Evolutionary conservation across 2,329 filamentous ascomycete species (phyloP).

Genomic region (Geosmithia flava): DNA sequence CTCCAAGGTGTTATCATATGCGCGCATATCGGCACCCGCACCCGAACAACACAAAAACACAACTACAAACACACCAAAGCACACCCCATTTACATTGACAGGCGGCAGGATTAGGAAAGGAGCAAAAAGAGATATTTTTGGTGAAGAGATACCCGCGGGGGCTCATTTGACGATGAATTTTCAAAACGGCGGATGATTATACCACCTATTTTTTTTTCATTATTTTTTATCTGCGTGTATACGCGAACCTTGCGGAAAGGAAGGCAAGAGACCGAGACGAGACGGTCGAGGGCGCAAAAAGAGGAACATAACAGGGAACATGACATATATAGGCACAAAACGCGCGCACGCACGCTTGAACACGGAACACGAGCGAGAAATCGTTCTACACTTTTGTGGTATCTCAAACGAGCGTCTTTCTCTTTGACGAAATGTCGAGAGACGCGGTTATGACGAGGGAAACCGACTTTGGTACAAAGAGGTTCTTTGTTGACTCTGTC

Average conservation of each 20-base stretch:
- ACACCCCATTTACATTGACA: background rate
- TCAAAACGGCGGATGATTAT: conserved; percentile 1
- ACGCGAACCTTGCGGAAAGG: background rate
- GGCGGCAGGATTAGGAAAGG: background rate
- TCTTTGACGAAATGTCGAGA: too few species aligned
- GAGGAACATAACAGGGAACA: background rate
- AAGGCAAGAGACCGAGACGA: background rate
- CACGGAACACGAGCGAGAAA: too few species aligned
- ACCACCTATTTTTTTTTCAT: background rate
- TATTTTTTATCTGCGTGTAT: background rate
- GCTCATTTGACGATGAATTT: background rate
- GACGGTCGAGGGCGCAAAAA: too few species aligned
- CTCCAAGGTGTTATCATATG: too few species aligned
- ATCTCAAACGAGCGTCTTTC: too few species aligned
- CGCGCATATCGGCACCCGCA: too few species aligned
- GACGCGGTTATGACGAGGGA: too few species aligned
- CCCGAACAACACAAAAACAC: background rate
- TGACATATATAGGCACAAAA: too few species aligned
- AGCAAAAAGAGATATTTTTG: background rate
- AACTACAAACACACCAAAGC: background rate
- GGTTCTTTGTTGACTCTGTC: too few species aligned
- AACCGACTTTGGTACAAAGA: too few species aligned
- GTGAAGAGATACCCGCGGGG: background rate
- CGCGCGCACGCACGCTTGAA: too few species aligned
- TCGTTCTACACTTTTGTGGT: too few species aligned